Percentiles rank a stretch among this genome's conserved stretches.
Evolutionary conservation across 208 protist species (phyloP).

Genomic region (Trichomonas gallinae): DNA sequence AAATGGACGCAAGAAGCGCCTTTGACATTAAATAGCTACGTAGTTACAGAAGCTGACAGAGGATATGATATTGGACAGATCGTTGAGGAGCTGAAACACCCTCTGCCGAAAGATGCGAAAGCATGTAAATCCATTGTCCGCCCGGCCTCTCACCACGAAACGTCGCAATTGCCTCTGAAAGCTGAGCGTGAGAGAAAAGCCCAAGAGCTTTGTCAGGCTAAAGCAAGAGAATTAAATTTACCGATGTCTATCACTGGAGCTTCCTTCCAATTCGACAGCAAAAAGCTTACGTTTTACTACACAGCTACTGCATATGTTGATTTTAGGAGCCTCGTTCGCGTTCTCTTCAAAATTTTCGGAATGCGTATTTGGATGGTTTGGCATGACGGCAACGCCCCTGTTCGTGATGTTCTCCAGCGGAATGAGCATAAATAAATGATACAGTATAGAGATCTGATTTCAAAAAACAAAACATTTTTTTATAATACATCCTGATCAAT

Average conservation of each 20-base stretch:
- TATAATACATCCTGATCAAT: not conserved
- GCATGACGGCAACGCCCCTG: not conserved
- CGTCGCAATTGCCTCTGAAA: not conserved
- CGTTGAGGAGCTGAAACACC: not conserved
- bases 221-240: not conserved
- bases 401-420: not conserved
- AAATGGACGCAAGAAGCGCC: not conserved
- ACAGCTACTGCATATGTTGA: not conserved
- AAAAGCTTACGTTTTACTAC: not conserved
- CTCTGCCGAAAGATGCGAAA: not conserved
- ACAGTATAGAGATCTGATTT: not conserved
- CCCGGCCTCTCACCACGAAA: not conserved
- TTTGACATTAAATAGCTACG: not conserved
- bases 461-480: not conserved
- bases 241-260: not conserved
- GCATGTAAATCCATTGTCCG: not conserved
- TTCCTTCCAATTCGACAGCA: not conserved
- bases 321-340: not conserved
- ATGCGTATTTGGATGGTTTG: constrained; percentile 23
- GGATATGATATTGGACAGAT: not conserved
- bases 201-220: not conserved
- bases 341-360: not conserved
- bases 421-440: constrained; percentile 14
- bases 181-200: not conserved
- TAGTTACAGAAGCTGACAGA: not conserved